Evolutionary conservation across 129 eudicot genomes (phyloP).

Genomic region (Flaveria robusta): DNA sequence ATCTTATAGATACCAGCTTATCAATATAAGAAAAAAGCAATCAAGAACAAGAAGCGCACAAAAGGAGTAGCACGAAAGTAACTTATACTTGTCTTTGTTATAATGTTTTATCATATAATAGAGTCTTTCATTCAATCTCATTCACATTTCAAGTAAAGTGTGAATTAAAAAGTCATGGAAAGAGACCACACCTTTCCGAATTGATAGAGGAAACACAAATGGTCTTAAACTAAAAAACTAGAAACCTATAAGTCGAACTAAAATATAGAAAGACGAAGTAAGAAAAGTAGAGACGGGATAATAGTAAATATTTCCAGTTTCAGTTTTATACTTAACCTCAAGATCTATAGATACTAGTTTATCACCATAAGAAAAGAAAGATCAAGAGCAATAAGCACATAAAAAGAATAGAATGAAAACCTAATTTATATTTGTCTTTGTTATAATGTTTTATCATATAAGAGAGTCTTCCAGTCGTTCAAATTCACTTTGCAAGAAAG

Average conservation of each 20-base stretch:
- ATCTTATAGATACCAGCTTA: neutral
- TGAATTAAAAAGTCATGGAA: neutral
- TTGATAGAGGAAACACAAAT: constrained; percentile 37
- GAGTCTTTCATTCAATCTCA: constrained; percentile 4
- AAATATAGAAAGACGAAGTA: too few species aligned
- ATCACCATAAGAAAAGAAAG: too few species aligned
- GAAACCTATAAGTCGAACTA: too few species aligned
- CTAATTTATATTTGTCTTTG: too few species aligned
- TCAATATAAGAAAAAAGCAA: neutral
- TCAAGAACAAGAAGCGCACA: neutral
- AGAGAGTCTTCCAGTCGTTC: neutral
- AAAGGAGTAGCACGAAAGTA: neutral
- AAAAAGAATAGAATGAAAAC: too few species aligned
- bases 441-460: too few species aligned
- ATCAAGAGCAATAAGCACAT: too few species aligned
- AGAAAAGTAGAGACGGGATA: too few species aligned
- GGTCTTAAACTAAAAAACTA: too few species aligned
- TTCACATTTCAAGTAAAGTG: neutral
- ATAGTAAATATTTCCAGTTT: too few species aligned
- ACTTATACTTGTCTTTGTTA: neutral
- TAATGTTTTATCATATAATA: neutral
- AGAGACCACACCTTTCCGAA: constrained; percentile 32
- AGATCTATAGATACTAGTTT: too few species aligned
- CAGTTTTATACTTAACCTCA: too few species aligned
- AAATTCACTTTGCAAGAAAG: neutral